Evolutionary conservation across 2,329 filamentous ascomycete genomes (phyloP), one percentile per base, ranked within the genome.

Genomic region (Geosmithia flava): DNA sequence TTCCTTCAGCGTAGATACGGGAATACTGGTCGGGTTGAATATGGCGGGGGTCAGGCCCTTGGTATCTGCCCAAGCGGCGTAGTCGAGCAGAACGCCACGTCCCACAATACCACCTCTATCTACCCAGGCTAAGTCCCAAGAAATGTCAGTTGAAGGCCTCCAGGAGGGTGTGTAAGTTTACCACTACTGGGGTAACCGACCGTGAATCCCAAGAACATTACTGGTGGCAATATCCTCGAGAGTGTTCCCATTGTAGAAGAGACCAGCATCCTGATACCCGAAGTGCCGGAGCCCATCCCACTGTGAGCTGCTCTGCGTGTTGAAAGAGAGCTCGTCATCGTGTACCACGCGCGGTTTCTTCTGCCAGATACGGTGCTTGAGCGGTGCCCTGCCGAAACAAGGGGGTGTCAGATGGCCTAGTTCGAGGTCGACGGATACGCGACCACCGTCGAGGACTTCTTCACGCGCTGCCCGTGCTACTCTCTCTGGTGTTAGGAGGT

Each of bases 81-180:
- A 80, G 56, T 81, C 78, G 0, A 77, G 58, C 0, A 78, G 60
- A 2, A 77, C 62, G 19, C 72, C 73, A 1, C 74, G 66, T 2
- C 72, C 73, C 2, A 69, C 69, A 7, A 77, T 66, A 37, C 71
- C 70, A 2, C 64, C 71, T 1, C 45, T 63, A 53, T 69, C 53
- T 2, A 56, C 55, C 56, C 54, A 59, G 15, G 52, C 55, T 58
- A 16, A 10, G 16, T 42, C 6, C 19, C n/a, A 7, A 17, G 7
- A 41, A 8, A 30, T 17, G 23, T 37, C 7, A 45, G 13, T 11
- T 23, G 27, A 23, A 45, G 27, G 7, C 11, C 11, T 16, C 42
- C 40, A 27, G 23, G 8, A 27, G 23, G 46, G 43, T 17, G 20
- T 17, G 20, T 43, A 17, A 17, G 29, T 19, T 33, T 19, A 27